Conservation (phyloP, 306 rosid genomes). For the Psophocarpus tetragonolobus region DNA sequence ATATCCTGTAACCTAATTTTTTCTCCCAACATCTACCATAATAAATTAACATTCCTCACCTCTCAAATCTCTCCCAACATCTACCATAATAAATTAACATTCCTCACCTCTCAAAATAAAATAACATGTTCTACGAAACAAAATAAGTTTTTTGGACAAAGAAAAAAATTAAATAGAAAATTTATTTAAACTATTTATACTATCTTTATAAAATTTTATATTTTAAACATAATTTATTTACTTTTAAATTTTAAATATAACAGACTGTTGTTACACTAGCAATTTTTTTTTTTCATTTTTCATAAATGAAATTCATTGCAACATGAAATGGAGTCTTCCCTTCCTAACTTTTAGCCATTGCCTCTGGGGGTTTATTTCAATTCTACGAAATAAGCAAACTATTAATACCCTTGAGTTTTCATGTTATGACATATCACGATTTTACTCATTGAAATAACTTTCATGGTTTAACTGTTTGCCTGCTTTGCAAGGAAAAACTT, state of each 20-base stretch:
- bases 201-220: no score
- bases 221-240: no score
- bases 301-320: background rate
- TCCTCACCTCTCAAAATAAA: no score
- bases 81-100: no score
- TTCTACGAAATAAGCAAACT: background rate
- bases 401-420: background rate
- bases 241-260: background rate
- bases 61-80: no score
- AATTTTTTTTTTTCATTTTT: background rate
- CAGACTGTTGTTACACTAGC: background rate
- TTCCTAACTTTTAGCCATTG: background rate
- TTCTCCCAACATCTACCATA: no score
- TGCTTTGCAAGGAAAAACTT: background rate
- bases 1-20: no score
- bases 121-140: no score
- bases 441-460: background rate
- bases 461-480: background rate
- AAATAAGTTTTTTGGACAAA: no score
- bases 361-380: background rate
- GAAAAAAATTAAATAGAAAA: no score
- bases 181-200: no score
- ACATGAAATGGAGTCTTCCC: background rate
- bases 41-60: no score
- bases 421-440: background rate